A percentile compares a stretch with the other conserved stretches of the same genome.
Conservation (phyloP, 352 stramenopile genomes). For the Phytopythium litorale region DNA sequence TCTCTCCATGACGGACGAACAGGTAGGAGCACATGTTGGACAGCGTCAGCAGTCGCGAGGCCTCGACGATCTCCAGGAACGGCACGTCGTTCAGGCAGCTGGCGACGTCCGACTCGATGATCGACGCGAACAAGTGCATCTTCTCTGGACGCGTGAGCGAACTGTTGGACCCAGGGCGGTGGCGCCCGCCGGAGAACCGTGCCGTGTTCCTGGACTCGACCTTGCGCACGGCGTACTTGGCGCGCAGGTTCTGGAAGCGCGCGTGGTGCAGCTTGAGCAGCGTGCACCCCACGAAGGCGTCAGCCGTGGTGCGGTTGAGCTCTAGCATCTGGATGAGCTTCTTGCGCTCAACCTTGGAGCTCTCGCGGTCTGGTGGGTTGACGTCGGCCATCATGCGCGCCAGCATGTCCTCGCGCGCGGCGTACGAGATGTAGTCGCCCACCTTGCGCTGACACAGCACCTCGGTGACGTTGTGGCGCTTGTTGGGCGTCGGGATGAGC, state of each 20-base stretch:
- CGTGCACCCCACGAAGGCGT: conserved; percentile 47
- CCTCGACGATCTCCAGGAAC: conserved; percentile 59
- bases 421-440: conserved; percentile 59
- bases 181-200: conserved; percentile 37
- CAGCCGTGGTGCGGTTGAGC: conserved; percentile 50
- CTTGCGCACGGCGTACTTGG: conserved; percentile 14
- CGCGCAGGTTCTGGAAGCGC: conserved; percentile 41
- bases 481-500: conserved; percentile 31
- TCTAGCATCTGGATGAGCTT: conserved; percentile 58
- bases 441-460: conserved; percentile 52
- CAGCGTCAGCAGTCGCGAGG: conserved; percentile 49
- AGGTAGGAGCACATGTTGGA: conserved; percentile 68
- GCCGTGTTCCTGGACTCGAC: conserved; percentile 41
- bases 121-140: conserved; percentile 55
- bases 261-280: conserved; percentile 55
- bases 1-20: conserved; percentile 44
- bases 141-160: conserved; percentile 47
- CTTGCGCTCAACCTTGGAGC: conserved; percentile 27
- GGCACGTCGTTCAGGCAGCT: conserved; percentile 66
- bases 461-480: conserved; percentile 49
- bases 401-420: conserved; percentile 41
- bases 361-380: conserved; percentile 13
- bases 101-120: conserved; percentile 65
- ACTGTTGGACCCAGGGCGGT: conserved; percentile 11
- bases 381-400: conserved; percentile 33